phyloP scores from a whole-genome alignment of 2,329 filamentous ascomycete genomes.

The Colletotrichum australisinense region DNA sequence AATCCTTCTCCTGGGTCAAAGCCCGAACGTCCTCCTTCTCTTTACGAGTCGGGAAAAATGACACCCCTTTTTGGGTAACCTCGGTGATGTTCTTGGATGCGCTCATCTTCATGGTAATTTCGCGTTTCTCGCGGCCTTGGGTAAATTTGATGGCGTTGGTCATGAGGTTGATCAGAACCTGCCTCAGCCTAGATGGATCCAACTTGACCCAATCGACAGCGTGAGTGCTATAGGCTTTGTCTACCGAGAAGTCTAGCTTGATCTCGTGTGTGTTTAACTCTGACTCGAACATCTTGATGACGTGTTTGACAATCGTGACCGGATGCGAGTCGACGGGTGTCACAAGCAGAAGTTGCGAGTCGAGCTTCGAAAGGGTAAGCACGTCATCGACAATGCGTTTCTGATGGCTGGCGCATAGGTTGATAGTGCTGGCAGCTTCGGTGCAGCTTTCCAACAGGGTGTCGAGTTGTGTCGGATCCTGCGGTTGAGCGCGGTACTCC shows the following conservation, averaged over 20 bases:
- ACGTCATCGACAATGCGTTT: conserved; percentile 78
- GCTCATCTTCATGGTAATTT: conserved; percentile 73
- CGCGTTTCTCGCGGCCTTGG: conserved; percentile 67
- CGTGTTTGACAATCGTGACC: conserved; percentile 73
- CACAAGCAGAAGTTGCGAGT: conserved; percentile 76
- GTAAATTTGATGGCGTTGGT: conserved; percentile 76
- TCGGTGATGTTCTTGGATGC: conserved; percentile 67
- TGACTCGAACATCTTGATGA: conserved; percentile 83
- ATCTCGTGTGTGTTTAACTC: conserved; percentile 80
- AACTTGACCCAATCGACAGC: conserved; percentile 78
- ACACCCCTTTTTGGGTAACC: conserved; percentile 51
- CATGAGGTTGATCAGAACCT: conserved; percentile 82
- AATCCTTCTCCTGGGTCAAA: conserved; percentile 68
- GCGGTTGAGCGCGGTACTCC: conserved; percentile 48
- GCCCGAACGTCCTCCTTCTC: conserved; percentile 54
- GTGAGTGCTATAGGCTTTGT: conserved; percentile 73
- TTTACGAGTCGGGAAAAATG: conserved; percentile 60
- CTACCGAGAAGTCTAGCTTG: conserved; percentile 74
- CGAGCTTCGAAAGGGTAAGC: conserved; percentile 74
- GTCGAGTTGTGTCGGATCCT: conserved; percentile 55
- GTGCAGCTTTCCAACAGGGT: conserved; percentile 66
- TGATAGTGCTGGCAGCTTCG: conserved; percentile 85
- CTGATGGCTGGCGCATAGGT: conserved; percentile 82
- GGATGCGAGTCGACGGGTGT: conserved; percentile 78
- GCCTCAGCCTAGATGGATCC: conserved; percentile 79